Evolutionary conservation across 352 stramenopile genomes (phyloP), one percentile per base, ranked within the genome.

Genomic region (Globisporangium recalcitrans): DNA sequence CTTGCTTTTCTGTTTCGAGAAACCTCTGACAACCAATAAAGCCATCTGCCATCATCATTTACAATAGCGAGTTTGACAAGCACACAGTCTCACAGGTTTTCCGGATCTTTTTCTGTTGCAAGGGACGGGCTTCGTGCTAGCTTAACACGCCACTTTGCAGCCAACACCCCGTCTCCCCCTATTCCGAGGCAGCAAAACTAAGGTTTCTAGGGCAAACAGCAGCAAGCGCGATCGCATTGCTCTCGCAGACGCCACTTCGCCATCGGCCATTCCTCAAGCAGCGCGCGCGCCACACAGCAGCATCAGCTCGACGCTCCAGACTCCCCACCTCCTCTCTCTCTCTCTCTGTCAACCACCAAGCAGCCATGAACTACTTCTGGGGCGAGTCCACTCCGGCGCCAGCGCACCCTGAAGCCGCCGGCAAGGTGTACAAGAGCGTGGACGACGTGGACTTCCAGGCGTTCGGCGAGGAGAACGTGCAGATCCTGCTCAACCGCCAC

Each of bases 381-480:
- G 56, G 63, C 5, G 62, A 62, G 22, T 67, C 62, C 9, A 44
- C 62, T 9, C 48, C 63, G 22, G 51, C 56, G 21, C 51, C 56
- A 32, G 21, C 40, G 21, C 34, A 49, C 8, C 29, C 49, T 22
- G 47, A 51, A 40, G 55, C 62, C 4, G 65, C 74, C 47, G 63
- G 67, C 19, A 72, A 66, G 6, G 61, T 63, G 32, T 92, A 78
- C 71, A 64, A 71, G 36, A 82, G 69, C 4, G 63, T 68, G 44
- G 62, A 77, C 57, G 79, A 90, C 36, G 72, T 92, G 60, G 75
- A 89, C 66, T 87, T 90, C 55, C 60, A 74, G 34, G 71, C 75
- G 3, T 90, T 80, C 52, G 79, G 75, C 47, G 73, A 88, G 38
- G 78, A 91, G 55, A 89, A 70, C 64, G 73, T 93, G 52, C 62